Percentiles rank a stretch among this genome's conserved stretches.
Conservation (phyloP, 305 asterid genomes). For the Rubia balearica region DNA sequence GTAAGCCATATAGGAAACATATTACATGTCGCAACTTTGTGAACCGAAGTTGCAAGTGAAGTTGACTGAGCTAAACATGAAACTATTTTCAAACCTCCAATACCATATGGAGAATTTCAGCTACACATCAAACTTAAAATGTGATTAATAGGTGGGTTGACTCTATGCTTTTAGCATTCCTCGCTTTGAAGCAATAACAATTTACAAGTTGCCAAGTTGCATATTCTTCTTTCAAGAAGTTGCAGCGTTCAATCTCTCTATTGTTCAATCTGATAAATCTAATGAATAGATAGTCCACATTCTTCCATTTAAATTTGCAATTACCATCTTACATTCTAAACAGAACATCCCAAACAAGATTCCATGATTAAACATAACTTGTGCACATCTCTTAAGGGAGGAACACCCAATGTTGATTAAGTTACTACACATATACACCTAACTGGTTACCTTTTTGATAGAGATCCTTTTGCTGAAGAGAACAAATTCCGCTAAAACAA, state of each 20-base stretch:
- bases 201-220: neutral
- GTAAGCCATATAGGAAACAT: neutral
- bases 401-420: neutral
- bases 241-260: neutral
- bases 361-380: neutral
- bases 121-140: neutral
- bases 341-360: neutral
- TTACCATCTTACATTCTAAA: neutral
- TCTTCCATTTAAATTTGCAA: neutral
- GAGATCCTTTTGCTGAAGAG: conserved; percentile 64
- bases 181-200: neutral
- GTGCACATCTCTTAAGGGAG: neutral
- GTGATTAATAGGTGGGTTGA: neutral
- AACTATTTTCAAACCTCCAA: neutral
- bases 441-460: conserved; percentile 47
- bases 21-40: neutral
- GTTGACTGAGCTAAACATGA: neutral
- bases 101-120: neutral
- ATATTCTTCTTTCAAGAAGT: neutral
- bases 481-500: conserved; percentile 80
- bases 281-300: neutral
- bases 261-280: neutral
- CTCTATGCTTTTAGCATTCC: neutral
- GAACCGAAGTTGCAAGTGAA: neutral
- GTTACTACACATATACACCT: neutral